Conservation (phyloP, 2,329 filamentous ascomycete species). For the Ophiostoma populinum region DNA sequence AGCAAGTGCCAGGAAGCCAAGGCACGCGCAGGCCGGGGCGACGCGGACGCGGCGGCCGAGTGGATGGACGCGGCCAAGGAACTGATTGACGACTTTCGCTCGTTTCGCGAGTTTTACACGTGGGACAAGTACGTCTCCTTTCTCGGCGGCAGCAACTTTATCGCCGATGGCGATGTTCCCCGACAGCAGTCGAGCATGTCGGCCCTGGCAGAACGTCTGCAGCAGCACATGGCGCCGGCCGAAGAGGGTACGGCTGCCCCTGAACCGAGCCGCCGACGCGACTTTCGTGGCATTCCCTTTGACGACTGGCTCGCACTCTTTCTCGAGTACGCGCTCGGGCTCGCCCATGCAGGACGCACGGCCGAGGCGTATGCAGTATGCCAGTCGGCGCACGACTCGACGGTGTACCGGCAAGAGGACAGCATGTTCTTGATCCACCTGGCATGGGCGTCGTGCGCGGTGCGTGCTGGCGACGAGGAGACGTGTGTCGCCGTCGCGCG, state of each 20-base stretch:
- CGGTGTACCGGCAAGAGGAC: conserved; percentile 50
- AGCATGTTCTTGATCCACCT: conserved; percentile 58
- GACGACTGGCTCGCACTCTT: conserved; percentile 80
- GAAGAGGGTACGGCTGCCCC: conserved; percentile 11
- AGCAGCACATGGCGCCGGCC: conserved; percentile 23
- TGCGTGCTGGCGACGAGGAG: conserved; percentile 65
- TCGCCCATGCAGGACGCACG: conserved; percentile 49
- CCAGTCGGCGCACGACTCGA: conserved; percentile 60
- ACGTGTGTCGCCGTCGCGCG: conserved; percentile 56
- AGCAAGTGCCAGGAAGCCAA: conserved; percentile 25
- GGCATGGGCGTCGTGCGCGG: conserved; percentile 67
- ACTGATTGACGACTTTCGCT: conserved; percentile 45
- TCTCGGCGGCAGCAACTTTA: conserved; percentile 24
- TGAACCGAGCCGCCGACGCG: conserved; percentile 12
- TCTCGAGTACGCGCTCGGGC: conserved; percentile 64
- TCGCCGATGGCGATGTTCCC: conserved; percentile 19
- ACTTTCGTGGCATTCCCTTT: conserved; percentile 58
- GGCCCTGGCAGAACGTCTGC: conserved; percentile 37
- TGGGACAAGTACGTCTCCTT: conserved; percentile 49
- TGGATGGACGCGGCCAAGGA: conserved; percentile 44
- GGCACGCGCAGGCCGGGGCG: conserved; percentile 17
- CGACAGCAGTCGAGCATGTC: conserved; percentile 18
- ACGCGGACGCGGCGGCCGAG: conserved; percentile 24
- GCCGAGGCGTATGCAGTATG: conserved; percentile 67
- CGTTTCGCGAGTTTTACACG: conserved; percentile 45